A percentile compares a stretch with the other conserved stretches of the same genome.
phyloP scores from a whole-genome alignment of 2,329 filamentous ascomycete genomes.

The Botryotinia convoluta region DNA sequence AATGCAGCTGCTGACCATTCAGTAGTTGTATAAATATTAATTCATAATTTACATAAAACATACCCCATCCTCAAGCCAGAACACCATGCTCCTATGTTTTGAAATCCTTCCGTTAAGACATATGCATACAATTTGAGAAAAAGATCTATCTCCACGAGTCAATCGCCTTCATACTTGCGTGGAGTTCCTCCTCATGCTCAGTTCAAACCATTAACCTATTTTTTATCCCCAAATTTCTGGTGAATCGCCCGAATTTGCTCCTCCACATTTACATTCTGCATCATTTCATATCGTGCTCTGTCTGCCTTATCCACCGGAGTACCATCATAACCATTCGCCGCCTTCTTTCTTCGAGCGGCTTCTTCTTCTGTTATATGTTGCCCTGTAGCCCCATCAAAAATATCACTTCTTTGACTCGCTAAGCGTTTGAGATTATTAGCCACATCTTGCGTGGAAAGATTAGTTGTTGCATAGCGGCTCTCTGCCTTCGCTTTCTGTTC shows the following conservation, averaged over 20 bases:
- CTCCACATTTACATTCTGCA: conserved; percentile 73
- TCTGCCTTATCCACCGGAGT: conserved; percentile 57
- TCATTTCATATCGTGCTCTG: conserved; percentile 50
- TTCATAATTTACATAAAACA: conserved; percentile 20
- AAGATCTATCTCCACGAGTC: neutral
- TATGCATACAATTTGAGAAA: neutral
- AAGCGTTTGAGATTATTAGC: conserved; percentile 95
- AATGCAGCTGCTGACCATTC: conserved; percentile 2
- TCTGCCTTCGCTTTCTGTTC: conserved; percentile 91
- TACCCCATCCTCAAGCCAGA: conserved; percentile 13
- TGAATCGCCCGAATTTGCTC: conserved; percentile 76
- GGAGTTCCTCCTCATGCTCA: neutral
- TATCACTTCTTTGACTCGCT: conserved; percentile 80
- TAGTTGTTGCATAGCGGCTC: conserved; percentile 78
- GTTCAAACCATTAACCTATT: conserved; percentile 23
- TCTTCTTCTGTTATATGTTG: conserved; percentile 69
- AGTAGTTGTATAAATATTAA: conserved; percentile 12
- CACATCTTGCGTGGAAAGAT: conserved; percentile 80
- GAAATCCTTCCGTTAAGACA: neutral
- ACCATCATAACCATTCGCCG: conserved; percentile 65
- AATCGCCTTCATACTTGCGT: neutral
- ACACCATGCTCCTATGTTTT: conserved; percentile 18
- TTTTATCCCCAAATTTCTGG: conserved; percentile 48
- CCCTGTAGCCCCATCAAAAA: conserved; percentile 75
- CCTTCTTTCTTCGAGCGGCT: conserved; percentile 72